Conservation (phyloP, 306 rosid genomes). For the Vigna unguiculata region DNA sequence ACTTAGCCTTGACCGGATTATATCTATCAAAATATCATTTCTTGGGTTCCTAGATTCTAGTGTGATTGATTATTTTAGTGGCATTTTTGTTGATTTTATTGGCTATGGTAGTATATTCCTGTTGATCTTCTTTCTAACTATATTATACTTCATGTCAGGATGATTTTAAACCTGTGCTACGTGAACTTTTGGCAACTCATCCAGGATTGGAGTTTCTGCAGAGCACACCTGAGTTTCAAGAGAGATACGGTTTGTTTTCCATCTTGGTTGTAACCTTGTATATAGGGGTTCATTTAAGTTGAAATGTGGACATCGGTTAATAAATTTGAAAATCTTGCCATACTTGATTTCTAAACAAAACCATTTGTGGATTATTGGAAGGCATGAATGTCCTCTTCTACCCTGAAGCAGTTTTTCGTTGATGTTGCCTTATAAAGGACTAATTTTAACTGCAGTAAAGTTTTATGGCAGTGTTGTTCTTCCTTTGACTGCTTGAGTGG, state of each 20-base stretch:
- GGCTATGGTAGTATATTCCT: slow-evolving; percentile 31
- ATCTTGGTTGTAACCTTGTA: slow-evolving; percentile 44
- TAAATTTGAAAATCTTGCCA: slow-evolving; percentile 19
- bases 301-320: background rate
- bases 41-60: slow-evolving; percentile 27
- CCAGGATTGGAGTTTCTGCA: slow-evolving; percentile 98
- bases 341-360: slow-evolving; percentile 1
- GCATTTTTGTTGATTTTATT: slow-evolving; percentile 24
- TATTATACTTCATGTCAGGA: slow-evolving; percentile 59
- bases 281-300: slow-evolving; percentile 29
- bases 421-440: background rate
- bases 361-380: slow-evolving; percentile 1
- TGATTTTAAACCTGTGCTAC: slow-evolving; percentile 94
- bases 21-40: slow-evolving; percentile 40
- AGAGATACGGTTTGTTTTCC: slow-evolving; percentile 91
- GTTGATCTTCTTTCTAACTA: slow-evolving; percentile 37
- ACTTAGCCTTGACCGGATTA: slow-evolving; percentile 16
- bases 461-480: slow-evolving; percentile 1
- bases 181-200: slow-evolving; percentile 95
- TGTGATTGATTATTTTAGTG: background rate
- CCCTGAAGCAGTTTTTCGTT: background rate
- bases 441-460: background rate
- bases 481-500: slow-evolving; percentile 9
- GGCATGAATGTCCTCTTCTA: slow-evolving; percentile 9
- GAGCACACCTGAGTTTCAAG: slow-evolving; percentile 99